Evolutionary conservation across 2,329 filamentous ascomycete genomes (phyloP).

Genomic region (Shiraia bambusicola): DNA sequence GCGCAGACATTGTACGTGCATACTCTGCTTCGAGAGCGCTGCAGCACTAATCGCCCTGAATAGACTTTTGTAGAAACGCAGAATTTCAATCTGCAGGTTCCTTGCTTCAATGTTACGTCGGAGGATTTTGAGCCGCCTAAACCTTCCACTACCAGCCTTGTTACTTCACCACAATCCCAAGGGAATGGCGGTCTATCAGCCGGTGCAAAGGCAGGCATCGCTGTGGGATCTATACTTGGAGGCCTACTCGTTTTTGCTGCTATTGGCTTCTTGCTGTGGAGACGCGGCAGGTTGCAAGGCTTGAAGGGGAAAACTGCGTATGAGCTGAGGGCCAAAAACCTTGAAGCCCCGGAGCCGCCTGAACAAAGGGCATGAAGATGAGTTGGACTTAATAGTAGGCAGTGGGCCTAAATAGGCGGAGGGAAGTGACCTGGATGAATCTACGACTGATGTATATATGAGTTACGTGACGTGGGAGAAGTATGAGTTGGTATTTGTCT

Average conservation of each 20-base stretch:
- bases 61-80: conserved; percentile 44
- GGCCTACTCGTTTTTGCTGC: conserved; percentile 21
- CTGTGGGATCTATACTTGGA: conserved; percentile 36
- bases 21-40: not conserved
- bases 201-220: conserved; percentile 49
- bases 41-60: not conserved
- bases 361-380: not conserved
- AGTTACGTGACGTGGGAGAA: too few relatives aligned
- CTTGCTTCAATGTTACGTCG: conserved; percentile 52
- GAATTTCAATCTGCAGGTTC: conserved; percentile 46
- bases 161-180: conserved; percentile 17
- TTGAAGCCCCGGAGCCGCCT: conserved; percentile 8
- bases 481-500: too few relatives aligned
- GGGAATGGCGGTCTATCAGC: conserved; percentile 35
- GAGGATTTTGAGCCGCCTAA: conserved; percentile 37
- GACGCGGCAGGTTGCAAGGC: conserved; percentile 20
- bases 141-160: conserved; percentile 26
- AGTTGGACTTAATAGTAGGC: too few relatives aligned
- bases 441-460: too few relatives aligned
- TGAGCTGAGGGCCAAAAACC: conserved; percentile 26
- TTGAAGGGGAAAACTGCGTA: conserved; percentile 26
- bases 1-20: conserved; percentile 45
- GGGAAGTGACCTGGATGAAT: too few relatives aligned
- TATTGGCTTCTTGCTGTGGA: conserved; percentile 25
- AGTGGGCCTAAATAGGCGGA: too few relatives aligned